phyloP scores from a whole-genome alignment of 1,284 basidiomycete species.

The Rhodofomes roseus region DNA sequence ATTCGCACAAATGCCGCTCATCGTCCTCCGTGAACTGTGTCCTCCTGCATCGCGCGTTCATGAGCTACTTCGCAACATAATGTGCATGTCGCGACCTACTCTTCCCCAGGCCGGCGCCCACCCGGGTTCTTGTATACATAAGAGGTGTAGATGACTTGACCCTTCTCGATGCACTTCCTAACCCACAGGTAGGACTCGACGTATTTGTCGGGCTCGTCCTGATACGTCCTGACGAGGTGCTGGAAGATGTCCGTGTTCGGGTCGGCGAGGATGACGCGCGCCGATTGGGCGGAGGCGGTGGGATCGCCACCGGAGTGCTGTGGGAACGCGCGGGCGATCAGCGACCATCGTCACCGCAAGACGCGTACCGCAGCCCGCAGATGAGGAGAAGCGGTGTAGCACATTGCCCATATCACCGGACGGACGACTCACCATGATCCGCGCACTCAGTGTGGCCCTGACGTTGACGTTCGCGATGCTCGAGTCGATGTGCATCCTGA shows the following conservation, averaged over 20 bases:
- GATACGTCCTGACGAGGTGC: conserved; percentile 64
- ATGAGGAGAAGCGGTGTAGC: too few species aligned
- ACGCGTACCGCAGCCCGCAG: too few species aligned
- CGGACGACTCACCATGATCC: conserved; percentile 56
- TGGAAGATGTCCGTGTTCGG: conserved; percentile 69
- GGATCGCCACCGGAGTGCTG: conserved; percentile 79
- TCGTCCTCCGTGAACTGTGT: conserved; percentile 73
- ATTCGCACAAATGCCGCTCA: conserved; percentile 64
- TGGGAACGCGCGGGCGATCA: background rate
- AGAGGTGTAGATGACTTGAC: conserved; percentile 60
- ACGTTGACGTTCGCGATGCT: conserved; percentile 74
- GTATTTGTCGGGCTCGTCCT: conserved; percentile 62
- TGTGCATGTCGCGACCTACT: conserved; percentile 43
- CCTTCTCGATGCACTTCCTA: conserved; percentile 71
- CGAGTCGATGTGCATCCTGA: conserved; percentile 72
- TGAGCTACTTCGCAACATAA: background rate
- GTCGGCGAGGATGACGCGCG: conserved; percentile 73
- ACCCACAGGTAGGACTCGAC: conserved; percentile 79
- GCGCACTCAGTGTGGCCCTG: conserved; percentile 53
- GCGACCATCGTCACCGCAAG: too few species aligned
- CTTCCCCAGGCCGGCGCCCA: conserved; percentile 73
- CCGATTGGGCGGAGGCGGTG: conserved; percentile 56
- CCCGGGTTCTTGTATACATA: conserved; percentile 78
- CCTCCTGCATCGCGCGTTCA: conserved; percentile 40
- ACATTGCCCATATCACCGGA: too few species aligned